Evolutionary conservation across 768 basidiomycete genomes (phyloP), one percentile per base, ranked within the genome.

Genomic region (Holtermannia corniformis): DNA sequence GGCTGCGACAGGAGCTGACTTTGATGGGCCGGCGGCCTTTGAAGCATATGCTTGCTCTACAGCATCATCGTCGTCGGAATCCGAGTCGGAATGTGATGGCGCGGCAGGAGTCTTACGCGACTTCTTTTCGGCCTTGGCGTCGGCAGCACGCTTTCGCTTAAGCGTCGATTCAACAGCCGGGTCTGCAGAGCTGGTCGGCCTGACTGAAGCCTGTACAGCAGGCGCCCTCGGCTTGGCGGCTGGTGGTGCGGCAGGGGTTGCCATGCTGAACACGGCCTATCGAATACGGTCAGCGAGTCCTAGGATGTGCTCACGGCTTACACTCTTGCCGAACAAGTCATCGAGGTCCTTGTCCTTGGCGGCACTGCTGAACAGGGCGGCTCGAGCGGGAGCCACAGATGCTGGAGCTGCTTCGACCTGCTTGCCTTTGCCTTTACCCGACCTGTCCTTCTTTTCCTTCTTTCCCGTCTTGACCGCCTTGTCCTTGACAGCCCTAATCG

Each of bases 331-430:
- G 64, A 87, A 85, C 24, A 87, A 61, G 22, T 77, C 75, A 61
- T 85, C 82, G 7, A 87, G 75, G 44, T 83, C 83, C 3, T 71
- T 71, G 62, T 86, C 84, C 27, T 55, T 56, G 28, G 49, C 47
- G 4, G 40, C 58, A 5, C 23, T 19, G 5, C 61, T 55, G 45
- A 68, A 60, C 20, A 68, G 50, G 19, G 54, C 58, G 45, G 57
- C 55, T 1, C 57, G 10, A 51, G 50, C 19, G 24, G 42, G 16
- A 13, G 42, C n/a, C n/a, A n/a, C n/a, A n/a, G n/a, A n/a, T n/a
- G n/a, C n/a, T n/a, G n/a, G n/a, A 19, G 47, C 41, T 3, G 16
- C 20, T 41, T 57, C 50, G 12, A 2, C 26, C 26, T 50, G 41
- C 32, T 28, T 49, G 5, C 4, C 21, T 37, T 50, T 48, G 14